These are phyloP conservation scores for Ceriops decandra DNA, from an alignment of 345 rosid genomes.

Conservation along the genomic window DNA sequence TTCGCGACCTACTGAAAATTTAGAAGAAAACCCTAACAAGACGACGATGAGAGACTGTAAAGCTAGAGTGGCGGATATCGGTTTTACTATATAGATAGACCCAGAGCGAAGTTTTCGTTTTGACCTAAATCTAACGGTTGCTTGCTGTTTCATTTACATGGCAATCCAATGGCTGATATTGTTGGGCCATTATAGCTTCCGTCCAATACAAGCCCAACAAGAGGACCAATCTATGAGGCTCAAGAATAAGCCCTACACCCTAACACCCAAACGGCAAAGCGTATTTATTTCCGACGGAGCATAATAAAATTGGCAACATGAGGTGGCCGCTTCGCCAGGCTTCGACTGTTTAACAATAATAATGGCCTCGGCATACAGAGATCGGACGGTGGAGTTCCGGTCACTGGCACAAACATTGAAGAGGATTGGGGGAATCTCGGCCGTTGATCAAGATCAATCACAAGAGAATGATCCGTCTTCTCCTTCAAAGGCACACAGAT, in stretches of 20 bases:
- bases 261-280: not conserved
- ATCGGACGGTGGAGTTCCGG: conserved; percentile 82
- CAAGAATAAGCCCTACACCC: not conserved
- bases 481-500: conserved; percentile 25
- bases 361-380: conserved; percentile 62
- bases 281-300: conserved; percentile 4
- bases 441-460: conserved; percentile 17
- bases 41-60: not conserved
- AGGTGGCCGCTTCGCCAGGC: not conserved
- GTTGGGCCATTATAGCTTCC: not conserved
- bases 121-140: conserved; percentile 58
- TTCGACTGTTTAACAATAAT: not conserved
- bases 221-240: not conserved
- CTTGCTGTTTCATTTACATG: not conserved
- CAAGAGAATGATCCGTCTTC: conserved; percentile 23
- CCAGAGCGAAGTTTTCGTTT: conserved; percentile 14
- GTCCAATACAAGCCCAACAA: not conserved
- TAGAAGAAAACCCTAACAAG: not conserved
- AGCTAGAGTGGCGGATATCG: not conserved
- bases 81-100: conserved; percentile 9
- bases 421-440: conserved; percentile 55
- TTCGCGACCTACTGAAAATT: not conserved
- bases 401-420: conserved; percentile 62
- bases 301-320: not conserved
- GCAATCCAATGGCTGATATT: conserved; percentile 20